Percentiles rank a stretch among this genome's conserved stretches.
phyloP scores from a whole-genome alignment of 352 stramenopile species.

The Phytophthora parvispora region DNA sequence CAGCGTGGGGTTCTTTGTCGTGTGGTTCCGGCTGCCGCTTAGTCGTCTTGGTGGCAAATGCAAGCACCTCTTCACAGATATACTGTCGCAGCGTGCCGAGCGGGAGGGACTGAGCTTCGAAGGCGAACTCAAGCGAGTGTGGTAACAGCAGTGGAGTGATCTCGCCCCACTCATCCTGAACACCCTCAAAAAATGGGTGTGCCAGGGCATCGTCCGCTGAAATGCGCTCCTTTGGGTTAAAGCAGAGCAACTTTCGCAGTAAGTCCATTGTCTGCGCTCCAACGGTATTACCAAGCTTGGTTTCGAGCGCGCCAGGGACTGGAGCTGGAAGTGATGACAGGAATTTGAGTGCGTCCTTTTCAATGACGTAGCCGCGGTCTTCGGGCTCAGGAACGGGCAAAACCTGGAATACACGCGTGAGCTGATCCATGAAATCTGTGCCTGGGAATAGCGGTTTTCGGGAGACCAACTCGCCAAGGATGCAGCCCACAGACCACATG shows the following conservation, averaged over 20 bases:
- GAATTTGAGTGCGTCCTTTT: conserved; percentile 89
- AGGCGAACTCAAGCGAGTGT: conserved; percentile 88
- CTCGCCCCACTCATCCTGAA: conserved; percentile 91
- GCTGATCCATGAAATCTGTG: conserved; percentile 89
- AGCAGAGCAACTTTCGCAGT: conserved; percentile 89
- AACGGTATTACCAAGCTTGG: conserved; percentile 55
- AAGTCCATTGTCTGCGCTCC: conserved; percentile 76
- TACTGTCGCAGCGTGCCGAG: conserved; percentile 78
- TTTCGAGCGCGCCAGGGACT: conserved; percentile 64
- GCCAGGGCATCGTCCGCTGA: conserved; percentile 90
- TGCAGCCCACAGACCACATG: conserved; percentile 92
- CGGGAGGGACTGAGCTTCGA: conserved; percentile 80
- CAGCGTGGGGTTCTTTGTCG: conserved; percentile 28
- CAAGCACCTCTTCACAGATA: conserved; percentile 83
- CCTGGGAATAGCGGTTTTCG: conserved; percentile 85
- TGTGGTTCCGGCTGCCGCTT: conserved; percentile 31
- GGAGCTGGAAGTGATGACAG: conserved; percentile 75
- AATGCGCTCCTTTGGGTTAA: conserved; percentile 93
- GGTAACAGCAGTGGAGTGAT: conserved; percentile 65
- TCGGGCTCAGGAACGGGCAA: conserved; percentile 76
- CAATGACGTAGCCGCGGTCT: conserved; percentile 75
- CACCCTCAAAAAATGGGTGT: conserved; percentile 91
- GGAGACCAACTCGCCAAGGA: conserved; percentile 93
- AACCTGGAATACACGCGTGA: conserved; percentile 85
- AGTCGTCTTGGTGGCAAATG: conserved; percentile 51